Conservation (phyloP, 202 grass and related monocot species). For the Dendrocalamus latiflorus region DNA sequence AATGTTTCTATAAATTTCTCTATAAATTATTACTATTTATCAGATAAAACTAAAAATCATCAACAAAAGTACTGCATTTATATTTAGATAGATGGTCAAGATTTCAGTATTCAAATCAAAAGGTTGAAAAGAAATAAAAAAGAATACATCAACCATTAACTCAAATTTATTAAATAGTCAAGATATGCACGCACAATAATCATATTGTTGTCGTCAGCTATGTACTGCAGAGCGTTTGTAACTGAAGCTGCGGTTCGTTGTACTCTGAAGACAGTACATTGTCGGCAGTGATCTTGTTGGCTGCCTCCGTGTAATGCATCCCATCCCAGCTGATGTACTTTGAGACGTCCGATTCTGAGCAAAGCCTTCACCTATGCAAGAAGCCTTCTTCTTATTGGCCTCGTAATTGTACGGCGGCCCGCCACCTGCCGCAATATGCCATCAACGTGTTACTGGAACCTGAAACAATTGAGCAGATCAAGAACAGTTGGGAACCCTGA, state of each 20-base stretch:
- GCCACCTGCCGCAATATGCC: constrained; percentile 29
- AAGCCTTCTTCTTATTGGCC: background rate
- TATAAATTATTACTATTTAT: no score
- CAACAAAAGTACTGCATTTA: no score
- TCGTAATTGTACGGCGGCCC: constrained; percentile 38
- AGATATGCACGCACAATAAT: no score
- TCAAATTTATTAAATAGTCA: no score
- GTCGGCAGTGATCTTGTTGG: background rate
- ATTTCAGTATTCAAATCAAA: no score
- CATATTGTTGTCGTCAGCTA: background rate
- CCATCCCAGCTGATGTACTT: background rate
- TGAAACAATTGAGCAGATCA: background rate
- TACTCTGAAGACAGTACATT: constrained; percentile 42
- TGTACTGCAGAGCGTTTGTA: background rate
- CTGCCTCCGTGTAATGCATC: no score
- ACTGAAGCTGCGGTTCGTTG: constrained; percentile 6
- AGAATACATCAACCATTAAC: no score
- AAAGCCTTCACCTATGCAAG: constrained; percentile 32
- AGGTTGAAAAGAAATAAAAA: no score
- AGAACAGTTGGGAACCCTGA: no score
- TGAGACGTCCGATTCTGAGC: background rate
- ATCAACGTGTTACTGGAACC: constrained; percentile 42
- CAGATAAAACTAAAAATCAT: no score
- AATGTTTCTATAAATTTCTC: no score
- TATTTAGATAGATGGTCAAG: no score